Evolutionary conservation across 495 filamentous ascomycete species (phyloP).

Genomic region (Thozetella sp.): DNA sequence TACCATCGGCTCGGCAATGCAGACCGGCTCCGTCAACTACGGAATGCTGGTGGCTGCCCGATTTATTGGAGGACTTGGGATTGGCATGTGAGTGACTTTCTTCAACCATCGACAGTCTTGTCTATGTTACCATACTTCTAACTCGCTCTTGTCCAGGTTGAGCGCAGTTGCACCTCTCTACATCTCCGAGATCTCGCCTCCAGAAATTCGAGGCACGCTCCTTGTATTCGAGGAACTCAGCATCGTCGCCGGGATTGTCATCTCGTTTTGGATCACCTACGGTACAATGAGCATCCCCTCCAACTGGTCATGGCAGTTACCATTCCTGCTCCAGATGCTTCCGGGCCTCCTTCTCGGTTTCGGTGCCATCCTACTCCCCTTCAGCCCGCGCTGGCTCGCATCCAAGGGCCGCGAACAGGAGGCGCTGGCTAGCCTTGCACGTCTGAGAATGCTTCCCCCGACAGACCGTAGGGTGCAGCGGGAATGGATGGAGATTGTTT

Average conservation of each 20-base stretch:
- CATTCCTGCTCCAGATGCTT: not conserved
- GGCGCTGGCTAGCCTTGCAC: not conserved
- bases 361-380: not conserved
- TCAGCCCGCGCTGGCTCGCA: not conserved
- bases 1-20: not conserved
- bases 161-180: constrained; percentile 41
- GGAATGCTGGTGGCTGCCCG: not conserved
- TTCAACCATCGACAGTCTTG: not conserved
- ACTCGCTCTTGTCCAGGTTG: constrained; percentile 27
- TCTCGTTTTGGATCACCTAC: constrained; percentile 59
- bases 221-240: constrained; percentile 50
- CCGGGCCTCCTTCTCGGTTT: not conserved
- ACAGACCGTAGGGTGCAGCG: not conserved
- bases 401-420: not conserved
- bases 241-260: constrained; percentile 57
- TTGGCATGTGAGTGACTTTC: not conserved
- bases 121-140: not conserved
- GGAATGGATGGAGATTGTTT: not conserved
- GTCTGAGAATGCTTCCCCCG: not conserved
- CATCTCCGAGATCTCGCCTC: constrained; percentile 55
- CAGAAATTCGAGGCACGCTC: constrained; percentile 52
- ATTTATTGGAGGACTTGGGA: not conserved
- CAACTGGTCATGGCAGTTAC: not conserved
- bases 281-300: constrained; percentile 30
- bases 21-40: not conserved